These are phyloP conservation scores for Pholiota adiposa DNA, from an alignment of 1,284 basidiomycete genomes.

Conservation along the genomic window DNA sequence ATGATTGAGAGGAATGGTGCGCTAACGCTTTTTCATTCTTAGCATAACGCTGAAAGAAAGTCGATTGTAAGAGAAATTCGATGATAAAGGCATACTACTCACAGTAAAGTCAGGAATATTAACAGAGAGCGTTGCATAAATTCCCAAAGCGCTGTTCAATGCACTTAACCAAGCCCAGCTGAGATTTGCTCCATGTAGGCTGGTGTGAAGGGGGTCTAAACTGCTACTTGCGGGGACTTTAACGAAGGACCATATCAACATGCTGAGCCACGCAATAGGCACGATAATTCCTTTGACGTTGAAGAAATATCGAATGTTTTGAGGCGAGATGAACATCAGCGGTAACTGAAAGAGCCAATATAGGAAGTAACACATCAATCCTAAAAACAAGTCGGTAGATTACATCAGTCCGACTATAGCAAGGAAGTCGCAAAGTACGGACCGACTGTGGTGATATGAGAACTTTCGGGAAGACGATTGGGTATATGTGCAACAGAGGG, in stretches of 20 bases:
- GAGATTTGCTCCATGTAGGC: conserved; percentile 51
- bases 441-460: conserved; percentile 70
- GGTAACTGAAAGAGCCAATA: conserved; percentile 81
- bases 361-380: conserved; percentile 78
- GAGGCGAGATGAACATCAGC: conserved; percentile 77
- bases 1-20: background rate
- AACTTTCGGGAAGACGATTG: conserved; percentile 61
- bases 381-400: conserved; percentile 28
- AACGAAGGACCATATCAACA: conserved; percentile 76
- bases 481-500: conserved; percentile 66
- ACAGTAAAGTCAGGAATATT: conserved; percentile 80
- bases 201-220: conserved; percentile 50
- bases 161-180: conserved; percentile 79
- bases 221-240: conserved; percentile 61
- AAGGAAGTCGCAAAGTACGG: background rate
- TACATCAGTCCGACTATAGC: background rate
- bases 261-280: conserved; percentile 69
- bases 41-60: conserved; percentile 54
- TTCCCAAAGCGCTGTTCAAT: conserved; percentile 70
- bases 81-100: conserved; percentile 20
- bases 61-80: background rate
- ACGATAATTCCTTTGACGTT: conserved; percentile 68
- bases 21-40: conserved; percentile 61
- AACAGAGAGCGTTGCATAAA: conserved; percentile 66
- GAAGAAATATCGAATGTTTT: conserved; percentile 76